Percentiles rank a stretch among this genome's conserved stretches.
Conservation (phyloP, 2,329 filamentous ascomycete species). For the Raffaelea albimanens region DNA sequence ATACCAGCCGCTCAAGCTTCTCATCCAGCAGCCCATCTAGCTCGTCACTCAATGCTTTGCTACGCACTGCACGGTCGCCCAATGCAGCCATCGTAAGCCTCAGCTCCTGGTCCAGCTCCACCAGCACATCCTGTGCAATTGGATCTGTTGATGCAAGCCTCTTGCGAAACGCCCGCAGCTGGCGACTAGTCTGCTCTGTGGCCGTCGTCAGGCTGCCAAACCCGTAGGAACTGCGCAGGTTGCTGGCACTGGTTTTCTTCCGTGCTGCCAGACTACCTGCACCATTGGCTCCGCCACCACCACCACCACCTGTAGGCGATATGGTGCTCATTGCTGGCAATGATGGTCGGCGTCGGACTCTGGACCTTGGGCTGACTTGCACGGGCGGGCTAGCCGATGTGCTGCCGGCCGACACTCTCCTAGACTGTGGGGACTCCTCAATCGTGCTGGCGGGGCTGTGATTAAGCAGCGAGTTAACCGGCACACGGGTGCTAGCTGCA, state of each 20-base stretch:
- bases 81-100: constrained; percentile 53
- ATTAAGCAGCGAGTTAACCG: constrained; percentile 29
- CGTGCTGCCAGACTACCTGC: constrained; percentile 24
- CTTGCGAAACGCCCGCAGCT: constrained; percentile 52
- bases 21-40: constrained; percentile 60
- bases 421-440: constrained; percentile 36
- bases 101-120: constrained; percentile 55
- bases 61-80: constrained; percentile 45
- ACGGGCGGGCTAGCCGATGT: constrained; percentile 33
- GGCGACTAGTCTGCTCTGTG: constrained; percentile 55
- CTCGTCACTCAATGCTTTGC: constrained; percentile 43
- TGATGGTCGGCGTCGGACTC: constrained; percentile 39
- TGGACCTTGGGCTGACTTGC: constrained; percentile 39
- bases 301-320: constrained; percentile 15
- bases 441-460: constrained; percentile 31
- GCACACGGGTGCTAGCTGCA: constrained; percentile 20
- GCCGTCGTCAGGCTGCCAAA: constrained; percentile 51
- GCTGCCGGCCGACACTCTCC: constrained; percentile 34
- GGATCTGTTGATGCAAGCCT: constrained; percentile 46
- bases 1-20: constrained; percentile 64
- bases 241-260: constrained; percentile 30
- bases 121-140: constrained; percentile 47
- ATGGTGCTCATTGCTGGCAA: constrained; percentile 35
- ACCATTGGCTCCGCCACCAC: constrained; percentile 6
- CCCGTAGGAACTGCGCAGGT: constrained; percentile 19